A percentile compares a stretch with the other conserved stretches of the same genome.
These are phyloP conservation scores for Mycena venus DNA, from an alignment of 768 basidiomycete species.

Conservation along the genomic window DNA sequence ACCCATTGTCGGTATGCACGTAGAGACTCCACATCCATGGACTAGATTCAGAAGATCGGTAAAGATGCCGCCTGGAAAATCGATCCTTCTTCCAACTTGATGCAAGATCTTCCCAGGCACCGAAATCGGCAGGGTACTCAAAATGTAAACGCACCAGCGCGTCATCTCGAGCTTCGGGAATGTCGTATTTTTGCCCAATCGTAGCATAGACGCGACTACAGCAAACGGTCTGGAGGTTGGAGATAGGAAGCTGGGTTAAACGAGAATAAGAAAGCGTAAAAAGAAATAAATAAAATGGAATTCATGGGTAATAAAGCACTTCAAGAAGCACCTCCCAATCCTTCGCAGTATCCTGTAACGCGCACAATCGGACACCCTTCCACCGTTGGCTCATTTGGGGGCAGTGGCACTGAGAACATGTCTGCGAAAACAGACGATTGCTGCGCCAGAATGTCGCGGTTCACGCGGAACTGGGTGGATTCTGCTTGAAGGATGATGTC, in stretches of 20 bases:
- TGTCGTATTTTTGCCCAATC: constrained; percentile 27
- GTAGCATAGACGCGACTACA: constrained; percentile 5
- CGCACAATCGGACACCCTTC: constrained; percentile 6
- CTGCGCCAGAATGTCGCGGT: background rate
- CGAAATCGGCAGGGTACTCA: constrained; percentile 1
- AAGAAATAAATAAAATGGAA: background rate
- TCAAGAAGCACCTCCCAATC: constrained; percentile 20
- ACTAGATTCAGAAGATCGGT: constrained; percentile 1
- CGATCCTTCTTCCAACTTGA: background rate
- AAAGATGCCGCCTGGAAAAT: background rate
- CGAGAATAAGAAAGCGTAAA: background rate
- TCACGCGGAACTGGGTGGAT: constrained; percentile 8
- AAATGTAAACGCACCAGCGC: background rate
- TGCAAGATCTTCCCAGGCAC: background rate
- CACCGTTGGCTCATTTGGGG: constrained; percentile 28
- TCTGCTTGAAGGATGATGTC: constrained; percentile 13
- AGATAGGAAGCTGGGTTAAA: background rate
- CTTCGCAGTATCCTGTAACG: constrained; percentile 12
- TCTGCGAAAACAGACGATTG: constrained; percentile 59
- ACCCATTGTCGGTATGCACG: background rate
- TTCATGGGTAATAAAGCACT: constrained; percentile 10
- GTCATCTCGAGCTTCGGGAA: background rate
- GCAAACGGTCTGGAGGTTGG: background rate
- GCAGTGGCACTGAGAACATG: constrained; percentile 59
- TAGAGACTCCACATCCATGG: background rate